Base-by-base conservation (phyloP, 768 basidiomycete species). In the Fomitopsis serialis region DNA sequence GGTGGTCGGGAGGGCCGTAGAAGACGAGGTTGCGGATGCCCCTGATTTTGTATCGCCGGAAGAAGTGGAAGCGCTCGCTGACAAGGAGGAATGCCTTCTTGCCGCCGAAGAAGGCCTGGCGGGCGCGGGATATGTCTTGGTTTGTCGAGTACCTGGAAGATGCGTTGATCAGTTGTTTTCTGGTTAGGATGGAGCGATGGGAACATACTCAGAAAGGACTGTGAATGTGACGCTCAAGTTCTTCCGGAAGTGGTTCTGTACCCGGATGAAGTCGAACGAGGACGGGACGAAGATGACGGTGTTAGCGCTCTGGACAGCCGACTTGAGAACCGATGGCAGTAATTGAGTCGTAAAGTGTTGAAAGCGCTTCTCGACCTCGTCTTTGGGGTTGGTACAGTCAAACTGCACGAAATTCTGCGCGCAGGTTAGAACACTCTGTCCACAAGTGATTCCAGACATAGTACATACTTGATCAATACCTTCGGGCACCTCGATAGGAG, bases 51-150 rank as follows among this genome's bases (percentile, higher is more conserved):
- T 98, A 98, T 53, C 93, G 92, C 63, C 91, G 82, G 77, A 92
- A 98, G 69, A 98, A 99, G 69, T 99, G 95, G 77, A 98, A 98
- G n/a, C 97, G 84, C 66, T 99, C 97, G 61, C 90, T 96, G 64
- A 98, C 76, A 57, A 98, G 77, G 27, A 99, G 68, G 75, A 98
- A 92, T 0, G 87, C 75, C 59, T 87, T 92, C 61, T 87, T 85
- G 40, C 90, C 91, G 21, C 77, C 78, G 79, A 96, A 98, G 74
- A 99, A 98, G 0, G 87, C 82, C 61, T 94, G 90, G 42, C 97
- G 80, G 0, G 95, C 96, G 2, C 94, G 85, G 3, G 91, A 90
- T 58, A 99, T 96, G 52, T 98, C 96, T 68, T 90, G 85, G 59
- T 92, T 95, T 11, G 90, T 83, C 0, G 92, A 94, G 67, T 98